Conservation (phyloP, 352 stramenopile species). For the Phytophthora macrochlamydospora region DNA sequence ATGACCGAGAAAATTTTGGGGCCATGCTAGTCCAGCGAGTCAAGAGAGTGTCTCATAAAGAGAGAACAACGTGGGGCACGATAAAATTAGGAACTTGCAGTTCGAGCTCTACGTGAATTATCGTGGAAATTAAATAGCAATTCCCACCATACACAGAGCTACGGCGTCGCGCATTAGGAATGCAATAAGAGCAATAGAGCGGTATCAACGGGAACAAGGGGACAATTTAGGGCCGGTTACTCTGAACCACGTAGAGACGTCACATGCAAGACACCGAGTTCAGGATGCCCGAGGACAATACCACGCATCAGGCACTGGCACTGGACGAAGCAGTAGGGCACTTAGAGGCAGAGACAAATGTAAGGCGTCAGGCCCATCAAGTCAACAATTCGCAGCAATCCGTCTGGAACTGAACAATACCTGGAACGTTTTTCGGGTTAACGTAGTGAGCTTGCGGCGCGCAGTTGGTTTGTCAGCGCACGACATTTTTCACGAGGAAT, state of each 20-base stretch:
- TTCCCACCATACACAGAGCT: background rate
- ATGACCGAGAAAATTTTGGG: background rate
- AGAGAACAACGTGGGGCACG: background rate
- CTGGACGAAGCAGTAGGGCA: background rate
- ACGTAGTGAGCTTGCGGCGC: background rate
- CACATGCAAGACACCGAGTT: background rate
- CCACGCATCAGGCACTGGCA: background rate
- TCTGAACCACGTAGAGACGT: background rate
- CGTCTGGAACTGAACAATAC: background rate
- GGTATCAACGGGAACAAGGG: background rate
- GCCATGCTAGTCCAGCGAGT: background rate
- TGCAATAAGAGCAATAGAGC: background rate
- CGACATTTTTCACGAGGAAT: background rate
- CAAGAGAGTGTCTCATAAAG: background rate
- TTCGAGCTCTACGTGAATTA: background rate
- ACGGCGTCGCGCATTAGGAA: background rate
- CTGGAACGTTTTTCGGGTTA: background rate
- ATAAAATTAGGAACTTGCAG: background rate
- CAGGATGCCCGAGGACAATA: background rate
- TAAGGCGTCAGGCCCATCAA: background rate
- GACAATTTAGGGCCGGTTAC: background rate
- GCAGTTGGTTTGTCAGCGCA: background rate
- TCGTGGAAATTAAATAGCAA: background rate
- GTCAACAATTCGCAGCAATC: background rate
- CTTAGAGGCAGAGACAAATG: background rate